Conservation (phyloP, 257 asterid species). For the Cruciata laevipes region DNA sequence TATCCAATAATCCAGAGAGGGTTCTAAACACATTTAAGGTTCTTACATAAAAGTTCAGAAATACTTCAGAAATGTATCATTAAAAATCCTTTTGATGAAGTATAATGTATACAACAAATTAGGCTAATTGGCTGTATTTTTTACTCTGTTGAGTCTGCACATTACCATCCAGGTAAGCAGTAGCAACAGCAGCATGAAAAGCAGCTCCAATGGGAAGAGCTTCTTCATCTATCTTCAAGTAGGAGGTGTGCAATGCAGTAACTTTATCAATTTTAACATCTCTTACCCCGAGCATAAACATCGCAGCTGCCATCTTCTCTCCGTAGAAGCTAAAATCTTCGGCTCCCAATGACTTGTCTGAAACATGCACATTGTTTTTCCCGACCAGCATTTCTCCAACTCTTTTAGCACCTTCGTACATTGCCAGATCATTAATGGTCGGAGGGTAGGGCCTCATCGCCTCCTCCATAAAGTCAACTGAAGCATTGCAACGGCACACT, state of each 20-base stretch:
- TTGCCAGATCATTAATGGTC: constrained; percentile 44
- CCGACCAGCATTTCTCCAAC: constrained; percentile 61
- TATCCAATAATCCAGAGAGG: too few species aligned
- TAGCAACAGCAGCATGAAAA: constrained; percentile 76
- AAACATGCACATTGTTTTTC: constrained; percentile 28
- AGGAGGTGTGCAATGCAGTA: constrained; percentile 52
- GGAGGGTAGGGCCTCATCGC: constrained; percentile 47
- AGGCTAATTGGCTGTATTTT: not conserved
- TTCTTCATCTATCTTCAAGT: constrained; percentile 52
- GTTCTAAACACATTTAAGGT: too few species aligned
- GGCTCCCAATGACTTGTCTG: constrained; percentile 47
- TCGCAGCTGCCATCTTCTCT: constrained; percentile 52
- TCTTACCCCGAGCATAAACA: constrained; percentile 43
- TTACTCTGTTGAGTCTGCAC: constrained; percentile 12
- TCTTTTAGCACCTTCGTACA: constrained; percentile 56
- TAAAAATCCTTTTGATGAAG: too few species aligned
- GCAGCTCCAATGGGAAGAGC: constrained; percentile 79
- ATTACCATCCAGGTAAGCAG: constrained; percentile 45
- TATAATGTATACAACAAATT: too few species aligned
- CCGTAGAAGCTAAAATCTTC: constrained; percentile 89
- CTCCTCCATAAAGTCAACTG: constrained; percentile 54
- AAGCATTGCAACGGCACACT: constrained; percentile 57
- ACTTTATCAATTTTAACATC: constrained; percentile 34
- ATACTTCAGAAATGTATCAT: too few species aligned
- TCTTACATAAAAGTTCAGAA: too few species aligned